Percentiles rank a stretch among this genome's conserved stretches.
These are phyloP conservation scores for Rhodosporidiobolus sp. DNA, from an alignment of 768 basidiomycete species.

Conservation along the genomic window DNA sequence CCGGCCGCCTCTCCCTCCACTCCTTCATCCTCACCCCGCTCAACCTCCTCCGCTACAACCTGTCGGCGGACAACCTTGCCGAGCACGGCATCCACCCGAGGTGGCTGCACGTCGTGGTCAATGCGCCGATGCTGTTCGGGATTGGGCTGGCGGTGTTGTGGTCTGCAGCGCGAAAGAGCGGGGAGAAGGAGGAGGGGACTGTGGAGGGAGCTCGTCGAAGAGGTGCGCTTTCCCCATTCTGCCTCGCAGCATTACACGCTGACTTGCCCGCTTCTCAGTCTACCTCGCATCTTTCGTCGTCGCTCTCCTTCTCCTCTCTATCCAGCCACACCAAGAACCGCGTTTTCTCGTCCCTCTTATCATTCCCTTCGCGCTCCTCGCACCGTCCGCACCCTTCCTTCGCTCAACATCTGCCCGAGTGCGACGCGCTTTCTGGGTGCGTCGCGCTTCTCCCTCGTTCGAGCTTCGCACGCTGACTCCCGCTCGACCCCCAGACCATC, in stretches of 20 bases:
- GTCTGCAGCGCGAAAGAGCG: neutral
- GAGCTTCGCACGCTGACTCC: neutral
- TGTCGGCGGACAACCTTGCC: conserved; percentile 29
- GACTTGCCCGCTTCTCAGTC: neutral
- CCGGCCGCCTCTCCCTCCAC: too few species aligned
- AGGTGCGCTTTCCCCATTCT: neutral
- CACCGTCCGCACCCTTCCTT: neutral
- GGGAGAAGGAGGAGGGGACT: neutral
- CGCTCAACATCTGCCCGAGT: neutral
- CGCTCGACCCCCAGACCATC: neutral
- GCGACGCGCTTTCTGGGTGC: conserved; percentile 5
- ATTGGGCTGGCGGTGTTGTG: neutral
- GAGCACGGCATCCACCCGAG: conserved; percentile 41
- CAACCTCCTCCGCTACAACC: conserved; percentile 41
- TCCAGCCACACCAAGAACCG: conserved; percentile 41
- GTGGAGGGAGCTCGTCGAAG: too few species aligned
- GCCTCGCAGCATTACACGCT: too few species aligned
- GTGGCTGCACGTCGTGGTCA: conserved; percentile 35
- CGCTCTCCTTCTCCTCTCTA: conserved; percentile 23
- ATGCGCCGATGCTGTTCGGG: conserved; percentile 38
- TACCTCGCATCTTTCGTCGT: conserved; percentile 13
- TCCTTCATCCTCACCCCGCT: conserved; percentile 30
- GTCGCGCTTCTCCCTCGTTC: neutral
- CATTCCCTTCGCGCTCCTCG: conserved; percentile 23
- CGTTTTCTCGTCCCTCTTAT: conserved; percentile 43